Conservation (phyloP, 345 rosid species). For the Atalantia buxifolia region DNA sequence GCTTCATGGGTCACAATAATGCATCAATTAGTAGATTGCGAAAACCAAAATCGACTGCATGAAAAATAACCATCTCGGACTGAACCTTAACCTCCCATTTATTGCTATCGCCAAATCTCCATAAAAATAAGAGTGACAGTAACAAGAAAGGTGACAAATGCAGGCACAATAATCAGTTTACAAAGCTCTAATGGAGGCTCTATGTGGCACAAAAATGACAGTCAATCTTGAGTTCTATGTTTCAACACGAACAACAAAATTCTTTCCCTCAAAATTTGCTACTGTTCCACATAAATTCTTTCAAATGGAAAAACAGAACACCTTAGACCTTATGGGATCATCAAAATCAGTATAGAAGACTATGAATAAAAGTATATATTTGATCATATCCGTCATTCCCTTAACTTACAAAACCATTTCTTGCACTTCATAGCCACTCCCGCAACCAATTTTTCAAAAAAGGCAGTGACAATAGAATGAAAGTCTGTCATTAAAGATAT, state of each 20-base stretch:
- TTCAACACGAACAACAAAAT: conserved; percentile 31
- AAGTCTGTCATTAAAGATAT: no score
- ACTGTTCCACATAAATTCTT: no score
- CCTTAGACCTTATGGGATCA: no score
- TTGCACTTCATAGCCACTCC: no score
- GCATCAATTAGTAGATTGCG: conserved; percentile 32
- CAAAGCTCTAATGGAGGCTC: conserved; percentile 33
- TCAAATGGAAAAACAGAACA: no score
- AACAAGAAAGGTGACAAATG: conserved; percentile 40
- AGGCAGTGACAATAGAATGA: no score
- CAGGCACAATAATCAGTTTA: conserved; percentile 27
- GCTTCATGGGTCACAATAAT: conserved; percentile 34
- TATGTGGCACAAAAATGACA: conserved; percentile 31
- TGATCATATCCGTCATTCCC: no score
- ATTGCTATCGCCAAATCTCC: conserved; percentile 40
- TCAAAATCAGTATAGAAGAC: no score
- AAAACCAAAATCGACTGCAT: conserved; percentile 25
- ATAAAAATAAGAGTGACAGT: conserved; percentile 25
- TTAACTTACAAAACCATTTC: no score
- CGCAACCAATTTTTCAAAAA: no score
- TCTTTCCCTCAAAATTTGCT: conserved; percentile 32
- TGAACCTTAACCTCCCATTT: conserved; percentile 48
- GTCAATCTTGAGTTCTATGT: conserved; percentile 37
- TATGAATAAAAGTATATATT: no score
- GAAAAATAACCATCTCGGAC: conserved; percentile 21